These are phyloP conservation scores for Acer saccharum DNA, from an alignment of 345 rosid genomes.

Conservation along the genomic window DNA sequence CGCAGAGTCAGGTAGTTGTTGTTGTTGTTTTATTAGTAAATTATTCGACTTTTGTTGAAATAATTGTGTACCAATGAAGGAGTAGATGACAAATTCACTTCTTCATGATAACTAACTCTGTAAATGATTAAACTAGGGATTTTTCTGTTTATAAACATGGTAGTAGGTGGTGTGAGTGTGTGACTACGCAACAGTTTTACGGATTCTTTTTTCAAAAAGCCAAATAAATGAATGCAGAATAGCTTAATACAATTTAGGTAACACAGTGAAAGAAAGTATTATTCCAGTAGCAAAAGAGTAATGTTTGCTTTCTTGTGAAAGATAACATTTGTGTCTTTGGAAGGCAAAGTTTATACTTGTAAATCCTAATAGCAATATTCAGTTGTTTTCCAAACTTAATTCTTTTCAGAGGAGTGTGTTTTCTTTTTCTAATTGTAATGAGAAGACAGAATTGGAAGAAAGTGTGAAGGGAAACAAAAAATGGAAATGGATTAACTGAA, in stretches of 20 bases:
- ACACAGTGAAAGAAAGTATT: not conserved
- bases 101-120: not conserved
- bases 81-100: too few species aligned
- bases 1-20: constrained; percentile 62
- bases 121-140: not conserved
- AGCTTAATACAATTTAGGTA: not conserved
- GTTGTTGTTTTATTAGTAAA: not conserved
- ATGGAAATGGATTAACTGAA: too few species aligned
- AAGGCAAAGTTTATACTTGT: not conserved
- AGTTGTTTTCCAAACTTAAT: not conserved
- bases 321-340: too few species aligned
- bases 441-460: not conserved
- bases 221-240: not conserved
- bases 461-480: too few species aligned
- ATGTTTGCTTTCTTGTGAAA: not conserved
- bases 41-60: too few species aligned
- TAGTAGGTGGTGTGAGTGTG: not conserved
- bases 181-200: not conserved
- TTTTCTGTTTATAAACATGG: too few species aligned
- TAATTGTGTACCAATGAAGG: not conserved
- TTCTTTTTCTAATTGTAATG: too few species aligned
- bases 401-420: too few species aligned
- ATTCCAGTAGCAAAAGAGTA: not conserved
- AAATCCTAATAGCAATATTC: too few species aligned
- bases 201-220: not conserved